These are phyloP conservation scores for Mrakiaceae sp. DNA, from an alignment of 1,284 basidiomycete genomes.

Conservation along the genomic window DNA sequence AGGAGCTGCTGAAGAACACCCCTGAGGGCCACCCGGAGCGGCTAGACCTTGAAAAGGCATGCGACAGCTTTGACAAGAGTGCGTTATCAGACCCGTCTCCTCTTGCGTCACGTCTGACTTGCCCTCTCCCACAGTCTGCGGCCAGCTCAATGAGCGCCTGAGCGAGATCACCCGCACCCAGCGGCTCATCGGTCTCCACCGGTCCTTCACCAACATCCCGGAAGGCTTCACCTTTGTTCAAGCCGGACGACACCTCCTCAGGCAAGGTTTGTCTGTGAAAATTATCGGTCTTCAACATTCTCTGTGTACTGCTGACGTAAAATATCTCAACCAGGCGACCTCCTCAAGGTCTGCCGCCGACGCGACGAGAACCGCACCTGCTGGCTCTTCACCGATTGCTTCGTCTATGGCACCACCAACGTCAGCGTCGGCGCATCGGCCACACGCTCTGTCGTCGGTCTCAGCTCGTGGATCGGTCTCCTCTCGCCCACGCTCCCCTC, in stretches of 20 bases:
- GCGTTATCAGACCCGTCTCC: constrained; percentile 19
- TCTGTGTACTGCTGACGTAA: not conserved
- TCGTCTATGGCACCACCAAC: constrained; percentile 59
- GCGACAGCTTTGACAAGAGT: constrained; percentile 64
- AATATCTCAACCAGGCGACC: constrained; percentile 6
- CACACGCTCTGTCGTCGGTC: constrained; percentile 16
- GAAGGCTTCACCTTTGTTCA: constrained; percentile 50
- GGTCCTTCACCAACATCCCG: constrained; percentile 57
- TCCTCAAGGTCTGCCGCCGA: constrained; percentile 24
- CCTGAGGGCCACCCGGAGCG: constrained; percentile 53
- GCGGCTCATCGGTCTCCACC: constrained; percentile 60
- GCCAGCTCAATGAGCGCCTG: constrained; percentile 62
- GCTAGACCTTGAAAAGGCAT: constrained; percentile 46
- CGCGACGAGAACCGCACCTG: constrained; percentile 47
- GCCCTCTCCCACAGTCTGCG: constrained; percentile 47
- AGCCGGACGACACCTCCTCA: constrained; percentile 65
- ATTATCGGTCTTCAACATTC: constrained; percentile 34
- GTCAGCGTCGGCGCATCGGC: constrained; percentile 23
- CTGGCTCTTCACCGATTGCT: constrained; percentile 65
- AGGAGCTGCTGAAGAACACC: constrained; percentile 57
- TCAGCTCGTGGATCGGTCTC: constrained; percentile 17
- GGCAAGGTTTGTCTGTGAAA: constrained; percentile 39
- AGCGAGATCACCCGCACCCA: constrained; percentile 63
- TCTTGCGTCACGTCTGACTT: constrained; percentile 12
- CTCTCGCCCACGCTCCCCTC: not conserved